Evolutionary conservation across 2,329 filamentous ascomycete species (phyloP), one percentile per base, ranked within the genome.

Genomic region (Sporothrix protearum): DNA sequence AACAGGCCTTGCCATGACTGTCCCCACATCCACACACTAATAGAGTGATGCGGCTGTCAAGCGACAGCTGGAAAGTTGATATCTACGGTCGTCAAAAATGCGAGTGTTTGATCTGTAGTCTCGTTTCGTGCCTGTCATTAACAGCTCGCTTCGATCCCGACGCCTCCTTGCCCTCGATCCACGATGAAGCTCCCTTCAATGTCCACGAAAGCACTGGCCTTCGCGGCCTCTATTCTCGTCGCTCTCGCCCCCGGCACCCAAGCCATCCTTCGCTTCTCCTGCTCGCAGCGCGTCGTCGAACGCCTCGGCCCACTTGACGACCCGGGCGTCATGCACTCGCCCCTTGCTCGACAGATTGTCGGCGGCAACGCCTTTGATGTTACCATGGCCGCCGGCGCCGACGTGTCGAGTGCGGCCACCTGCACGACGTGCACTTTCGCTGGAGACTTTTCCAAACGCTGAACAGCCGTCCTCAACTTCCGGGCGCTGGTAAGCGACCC

Each of bases 281-380:
- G 76, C 72, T 77, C 76, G 14, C 74, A 74, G 72, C 75, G 76
- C 12, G 74, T 74, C 39, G 72, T 77, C n/a, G 74, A 77, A 57
- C 73, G 76, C 28, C 72, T 76, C 63, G 76, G 76, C 68, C 75
- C 75, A 8, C 71, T 78, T 16, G 80, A 81, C 45, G 79, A 81
- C 70, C 80, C 80, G 25, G 80, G 80, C 30, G 68, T 72, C 51
- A 76, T 76, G 25, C 79, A 78, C 14, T 80, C 79, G 19, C 75
- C 79, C 3, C 80, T 81, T 75, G 76, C 80, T 45, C 80, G 81
- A 70, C 80, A 81, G 73, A 76, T 81, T 42, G 78, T 81, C 12
- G 80, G 80, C 51, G 80, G 80, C 10, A 80, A 82, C 74, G 78
- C 80, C 1, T 82, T 82, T 77, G 81, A 81, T 70, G 76, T 76